Evolutionary conservation across 805 yeast species (phyloP), one percentile per base, ranked within the genome.

Genomic region (Teunomyces cretensis): DNA sequence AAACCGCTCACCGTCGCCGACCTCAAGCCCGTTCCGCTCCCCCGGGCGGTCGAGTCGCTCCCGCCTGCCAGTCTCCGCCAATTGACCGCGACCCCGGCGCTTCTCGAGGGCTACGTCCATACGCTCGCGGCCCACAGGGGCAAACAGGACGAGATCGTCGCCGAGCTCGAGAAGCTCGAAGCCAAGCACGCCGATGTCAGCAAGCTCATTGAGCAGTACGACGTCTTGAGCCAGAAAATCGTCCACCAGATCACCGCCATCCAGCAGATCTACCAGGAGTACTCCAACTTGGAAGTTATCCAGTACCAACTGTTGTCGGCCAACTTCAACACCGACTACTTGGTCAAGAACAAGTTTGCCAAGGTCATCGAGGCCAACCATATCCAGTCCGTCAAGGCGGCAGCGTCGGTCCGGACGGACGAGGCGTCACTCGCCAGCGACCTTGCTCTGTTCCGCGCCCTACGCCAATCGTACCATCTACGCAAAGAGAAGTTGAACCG

Each of bases 261-360:
- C n/a, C 57, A 58, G 15, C 41, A 43, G 11, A 47, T 60, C 4
- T 66, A 65, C 49, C 57, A 55, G 24, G 68, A 70, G 47, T 72
- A 68, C 50, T 46, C 58, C 16, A 56, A 57, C 43, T 51, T 67
- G 36, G 75, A 72, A 47, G 62, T 68, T 11, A 53, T 48, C 28
- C 76, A 71, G 55, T 70, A 70, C 56, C 69, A 68, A 48, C 57
- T 70, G 24, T 55, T 70, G 15, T 60, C 71, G 27, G 47, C 68
- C 31, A 71, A 66, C 47, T 72, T 60, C 54, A 67, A 68, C 52
- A 63, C 56, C 32, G 65, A 60, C 33, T 54, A 57, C 26, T 53
- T 62, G 37, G 58, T 65, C 46, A 62, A 61, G 39, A 51, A 56
- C 12, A 67, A 65, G 51, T 66, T 57, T 42, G 49, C 48, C 14